These are phyloP conservation scores for Saccharomycopsis schoenii DNA, from an alignment of 805 yeast genomes.

Conservation along the genomic window DNA sequence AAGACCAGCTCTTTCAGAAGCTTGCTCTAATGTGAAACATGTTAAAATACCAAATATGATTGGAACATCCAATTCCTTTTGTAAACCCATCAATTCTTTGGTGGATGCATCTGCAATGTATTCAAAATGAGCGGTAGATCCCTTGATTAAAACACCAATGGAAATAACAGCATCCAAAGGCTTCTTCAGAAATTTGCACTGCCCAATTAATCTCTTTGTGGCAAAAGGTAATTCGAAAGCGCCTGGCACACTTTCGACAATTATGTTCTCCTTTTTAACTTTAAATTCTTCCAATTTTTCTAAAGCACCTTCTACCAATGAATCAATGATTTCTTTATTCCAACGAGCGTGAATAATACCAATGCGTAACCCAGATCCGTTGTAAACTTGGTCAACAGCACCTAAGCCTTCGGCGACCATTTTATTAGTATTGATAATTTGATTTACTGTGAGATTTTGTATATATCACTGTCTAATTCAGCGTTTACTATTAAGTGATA, in stretches of 20 bases:
- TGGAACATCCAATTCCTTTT: constrained; percentile 60
- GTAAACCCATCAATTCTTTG: constrained; percentile 73
- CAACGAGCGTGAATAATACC: constrained; percentile 96
- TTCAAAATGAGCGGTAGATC: constrained; percentile 96
- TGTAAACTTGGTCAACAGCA: constrained; percentile 53
- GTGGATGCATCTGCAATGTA: constrained; percentile 90
- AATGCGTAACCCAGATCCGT: constrained; percentile 58
- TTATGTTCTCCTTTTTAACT: constrained; percentile 67
- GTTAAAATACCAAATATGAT: constrained; percentile 91
- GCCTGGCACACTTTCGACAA: constrained; percentile 86
- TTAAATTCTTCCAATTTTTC: constrained; percentile 50
- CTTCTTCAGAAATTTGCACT: constrained; percentile 30
- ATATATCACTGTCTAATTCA: no score
- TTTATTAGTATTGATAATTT: neutral
- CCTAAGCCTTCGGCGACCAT: constrained; percentile 57
- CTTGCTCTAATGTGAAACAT: constrained; percentile 90
- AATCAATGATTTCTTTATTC: constrained; percentile 71
- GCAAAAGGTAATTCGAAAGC: constrained; percentile 90
- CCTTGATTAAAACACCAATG: constrained; percentile 91
- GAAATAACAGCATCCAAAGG: constrained; percentile 82
- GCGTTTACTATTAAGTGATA: no score
- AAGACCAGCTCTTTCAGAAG: constrained; percentile 84
- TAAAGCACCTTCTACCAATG: constrained; percentile 71
- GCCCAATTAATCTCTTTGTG: constrained; percentile 40
- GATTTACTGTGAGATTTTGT: neutral